Evolutionary conservation across 2,329 filamentous ascomycete genomes (phyloP).

Genomic region (Rachicladosporium sp.): DNA sequence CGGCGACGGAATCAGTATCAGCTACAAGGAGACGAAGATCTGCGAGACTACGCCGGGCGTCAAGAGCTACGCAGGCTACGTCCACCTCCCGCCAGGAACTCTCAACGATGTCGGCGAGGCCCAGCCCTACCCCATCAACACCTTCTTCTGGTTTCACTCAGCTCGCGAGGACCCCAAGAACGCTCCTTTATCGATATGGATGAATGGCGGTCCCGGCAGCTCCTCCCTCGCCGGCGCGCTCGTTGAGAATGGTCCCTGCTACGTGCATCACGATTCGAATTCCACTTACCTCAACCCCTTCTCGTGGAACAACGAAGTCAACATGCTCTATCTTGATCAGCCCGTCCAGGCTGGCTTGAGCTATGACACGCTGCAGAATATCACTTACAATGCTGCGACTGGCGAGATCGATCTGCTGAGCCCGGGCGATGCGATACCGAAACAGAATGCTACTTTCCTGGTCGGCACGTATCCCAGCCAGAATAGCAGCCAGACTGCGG

Average conservation of each 20-base stretch:
- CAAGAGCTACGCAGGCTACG: slow-evolving; percentile 47
- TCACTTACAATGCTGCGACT: slow-evolving; percentile 21
- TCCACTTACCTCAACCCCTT: slow-evolving; percentile 40
- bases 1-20: slow-evolving; percentile 29
- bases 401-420: slow-evolving; percentile 9
- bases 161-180: slow-evolving; percentile 40
- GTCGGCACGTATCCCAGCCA: slow-evolving; percentile 41
- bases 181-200: slow-evolving; percentile 45
- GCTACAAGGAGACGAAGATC: slow-evolving; percentile 35
- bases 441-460: slow-evolving; percentile 41
- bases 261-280: slow-evolving; percentile 41
- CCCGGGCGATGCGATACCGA: slow-evolving; percentile 18
- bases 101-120: slow-evolving; percentile 27
- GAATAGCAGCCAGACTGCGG: slow-evolving; percentile 32
- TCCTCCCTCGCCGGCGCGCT: slow-evolving; percentile 39
- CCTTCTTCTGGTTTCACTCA: slow-evolving; percentile 53
- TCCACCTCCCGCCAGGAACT: slow-evolving; percentile 41
- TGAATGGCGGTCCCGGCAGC: slow-evolving; percentile 47
- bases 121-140: slow-evolving; percentile 41
- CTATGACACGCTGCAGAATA: slow-evolving; percentile 30
- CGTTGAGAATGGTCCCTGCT: slow-evolving; percentile 42
- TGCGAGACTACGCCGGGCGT: slow-evolving; percentile 47
- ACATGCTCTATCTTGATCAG: slow-evolving; percentile 52
- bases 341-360: slow-evolving; percentile 46
- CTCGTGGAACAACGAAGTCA: slow-evolving; percentile 49